Base-by-base conservation (phyloP, 2,329 filamentous ascomycete genomes). In the Monosporascus sp. region DNA sequence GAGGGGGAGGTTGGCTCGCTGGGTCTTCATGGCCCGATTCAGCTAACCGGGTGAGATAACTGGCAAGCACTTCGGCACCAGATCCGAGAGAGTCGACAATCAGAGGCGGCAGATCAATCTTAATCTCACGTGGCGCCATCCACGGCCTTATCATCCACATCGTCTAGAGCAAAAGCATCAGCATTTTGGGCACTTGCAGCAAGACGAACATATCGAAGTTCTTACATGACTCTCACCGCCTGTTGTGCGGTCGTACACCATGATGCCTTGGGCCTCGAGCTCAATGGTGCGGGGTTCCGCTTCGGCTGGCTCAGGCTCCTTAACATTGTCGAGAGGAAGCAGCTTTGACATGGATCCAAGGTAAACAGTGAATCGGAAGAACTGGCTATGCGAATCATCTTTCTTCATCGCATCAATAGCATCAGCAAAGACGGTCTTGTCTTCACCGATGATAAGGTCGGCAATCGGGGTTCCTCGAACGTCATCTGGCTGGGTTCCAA, bases 81-180 rank as follows among this genome's bases (percentile, higher is more conserved):
- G 96, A 92, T 38, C 94, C 94, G 17, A 99, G 80, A 2, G 92
- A 93, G 64, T 97, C 92, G 50, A 97, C 92, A 56, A 99, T 86
- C 27, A 96, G 76, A 53, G 85, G 79, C 17, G 95, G 93, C 7
- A 99, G 82, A 69, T 97, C 94, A 63, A 99, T 97, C 59, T 95
- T 95, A 66, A 99, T 90, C 75, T 97, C 92, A 60, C 91, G 84
- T 6, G 93, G 89, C 41, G 87, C 82, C 41, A 91, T 86, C 72
- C 91, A 96, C 2, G 93, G 94, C 59, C 94, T 89, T 61, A 99
- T 84, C 91, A 99, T 99, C 94, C 94, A 99, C 95, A 99, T 99
- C 19, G 91, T 96, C 90, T 96, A 64, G 60, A 54, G 55, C 17
- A 48, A 47, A 56, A 14, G 61, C 31, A 14, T 72, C 54, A 72